Percentiles rank a stretch among this genome's conserved stretches.
Evolutionary conservation across 345 rosid species (phyloP).

Genomic region (Citrus australasica): DNA sequence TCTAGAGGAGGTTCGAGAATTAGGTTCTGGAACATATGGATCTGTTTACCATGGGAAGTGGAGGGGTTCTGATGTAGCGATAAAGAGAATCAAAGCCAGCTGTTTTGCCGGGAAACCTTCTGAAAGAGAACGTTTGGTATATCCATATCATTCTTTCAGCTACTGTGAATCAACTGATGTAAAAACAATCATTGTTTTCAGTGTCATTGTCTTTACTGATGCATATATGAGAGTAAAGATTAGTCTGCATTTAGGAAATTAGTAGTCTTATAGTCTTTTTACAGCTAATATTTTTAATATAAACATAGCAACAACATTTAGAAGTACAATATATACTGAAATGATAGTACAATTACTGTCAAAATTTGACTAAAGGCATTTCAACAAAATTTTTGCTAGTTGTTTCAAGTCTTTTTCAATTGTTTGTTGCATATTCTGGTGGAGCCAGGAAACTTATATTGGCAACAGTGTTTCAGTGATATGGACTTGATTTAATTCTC

Average conservation of each 20-base stretch:
- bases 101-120: slow-evolving; percentile 98
- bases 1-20: slow-evolving; percentile 88
- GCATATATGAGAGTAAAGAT: neutral
- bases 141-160: neutral
- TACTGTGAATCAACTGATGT: neutral
- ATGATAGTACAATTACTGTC: neutral
- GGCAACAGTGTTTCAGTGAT: neutral
- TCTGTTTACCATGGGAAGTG: slow-evolving; percentile 98
- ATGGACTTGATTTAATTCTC: neutral
- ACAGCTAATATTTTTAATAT: neutral
- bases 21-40: slow-evolving; percentile 97
- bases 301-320: neutral
- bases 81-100: slow-evolving; percentile 97
- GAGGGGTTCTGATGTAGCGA: slow-evolving; percentile 99
- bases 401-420: neutral
- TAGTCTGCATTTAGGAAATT: neutral
- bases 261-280: neutral
- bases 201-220: neutral
- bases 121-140: slow-evolving; percentile 88
- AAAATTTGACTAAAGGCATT: too few relatives aligned
- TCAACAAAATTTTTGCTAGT: neutral
- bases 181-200: neutral
- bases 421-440: neutral
- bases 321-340: neutral
- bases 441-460: neutral